These are phyloP conservation scores for Barnettozyma wickerhamii DNA, from an alignment of 805 yeast species.

Conservation along the genomic window DNA sequence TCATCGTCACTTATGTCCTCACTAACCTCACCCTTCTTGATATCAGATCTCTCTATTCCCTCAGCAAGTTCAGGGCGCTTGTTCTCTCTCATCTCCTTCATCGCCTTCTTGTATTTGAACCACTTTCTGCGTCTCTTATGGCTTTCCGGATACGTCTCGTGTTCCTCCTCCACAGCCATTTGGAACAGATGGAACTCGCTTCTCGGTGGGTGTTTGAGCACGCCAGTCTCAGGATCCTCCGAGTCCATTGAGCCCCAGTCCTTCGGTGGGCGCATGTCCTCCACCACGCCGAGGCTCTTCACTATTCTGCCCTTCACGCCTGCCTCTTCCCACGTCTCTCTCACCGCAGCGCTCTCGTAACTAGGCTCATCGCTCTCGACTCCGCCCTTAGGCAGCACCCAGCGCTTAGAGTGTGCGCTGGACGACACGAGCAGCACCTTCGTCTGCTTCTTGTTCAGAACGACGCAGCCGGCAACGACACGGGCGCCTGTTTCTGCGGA, in stretches of 20 bases:
- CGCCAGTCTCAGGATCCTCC: slow-evolving; percentile 22
- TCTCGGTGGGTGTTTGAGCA: slow-evolving; percentile 50
- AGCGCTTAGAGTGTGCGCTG: slow-evolving; percentile 57
- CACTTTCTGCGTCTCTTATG: slow-evolving; percentile 61
- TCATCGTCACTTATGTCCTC: background rate
- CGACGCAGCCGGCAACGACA: slow-evolving; percentile 89
- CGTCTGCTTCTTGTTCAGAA: slow-evolving; percentile 51
- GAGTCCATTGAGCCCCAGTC: slow-evolving; percentile 32
- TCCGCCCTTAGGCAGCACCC: slow-evolving; percentile 97
- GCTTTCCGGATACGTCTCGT: slow-evolving; percentile 73
- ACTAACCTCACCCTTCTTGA: slow-evolving; percentile 26
- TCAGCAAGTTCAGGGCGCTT: slow-evolving; percentile 64
- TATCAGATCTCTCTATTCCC: slow-evolving; percentile 56
- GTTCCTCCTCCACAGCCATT: slow-evolving; percentile 54
- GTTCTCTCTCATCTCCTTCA: slow-evolving; percentile 49
- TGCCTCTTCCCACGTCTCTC: slow-evolving; percentile 99
- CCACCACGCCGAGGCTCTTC: slow-evolving; percentile 56
- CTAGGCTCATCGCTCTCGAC: slow-evolving; percentile 74
- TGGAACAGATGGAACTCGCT: slow-evolving; percentile 90
- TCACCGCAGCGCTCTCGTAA: slow-evolving; percentile 44
- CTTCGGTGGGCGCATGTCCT: slow-evolving; percentile 53
- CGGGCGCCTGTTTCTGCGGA: slow-evolving; percentile 63
- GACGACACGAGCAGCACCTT: slow-evolving; percentile 80
- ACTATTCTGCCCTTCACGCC: slow-evolving; percentile 72
- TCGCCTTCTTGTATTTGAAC: slow-evolving; percentile 68